A percentile compares a stretch with the other conserved stretches of the same genome.
These are phyloP conservation scores for Hemileccinum rubropunctum DNA, from an alignment of 768 basidiomycete species.

Conservation along the genomic window DNA sequence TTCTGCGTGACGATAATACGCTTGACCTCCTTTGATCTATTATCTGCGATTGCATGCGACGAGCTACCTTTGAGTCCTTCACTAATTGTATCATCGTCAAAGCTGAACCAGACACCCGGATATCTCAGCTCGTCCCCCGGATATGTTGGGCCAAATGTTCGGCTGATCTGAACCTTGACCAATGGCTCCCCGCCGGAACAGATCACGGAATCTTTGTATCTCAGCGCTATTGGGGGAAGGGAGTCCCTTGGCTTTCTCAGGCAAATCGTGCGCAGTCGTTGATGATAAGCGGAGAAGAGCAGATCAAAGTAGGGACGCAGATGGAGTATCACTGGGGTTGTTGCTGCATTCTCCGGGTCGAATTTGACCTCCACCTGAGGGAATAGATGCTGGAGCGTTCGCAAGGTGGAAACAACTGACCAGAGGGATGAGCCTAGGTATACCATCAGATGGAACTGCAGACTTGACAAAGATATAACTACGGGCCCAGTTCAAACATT, in stretches of 20 bases:
- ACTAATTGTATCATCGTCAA: slow-evolving; percentile 66
- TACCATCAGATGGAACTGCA: not conserved
- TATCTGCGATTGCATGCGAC: slow-evolving; percentile 42
- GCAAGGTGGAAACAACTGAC: slow-evolving; percentile 68
- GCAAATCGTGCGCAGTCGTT: slow-evolving; percentile 77
- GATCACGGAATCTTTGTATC: slow-evolving; percentile 63
- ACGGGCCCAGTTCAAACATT: slow-evolving; percentile 69
- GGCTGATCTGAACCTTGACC: slow-evolving; percentile 61
- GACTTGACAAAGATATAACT: not conserved
- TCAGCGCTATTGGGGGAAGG: slow-evolving; percentile 63
- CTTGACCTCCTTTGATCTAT: slow-evolving; percentile 73
- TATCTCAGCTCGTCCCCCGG: slow-evolving; percentile 74
- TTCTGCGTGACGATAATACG: slow-evolving; percentile 73
- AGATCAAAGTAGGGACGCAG: slow-evolving; percentile 80
- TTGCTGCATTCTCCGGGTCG: slow-evolving; percentile 66
- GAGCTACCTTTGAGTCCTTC: slow-evolving; percentile 51
- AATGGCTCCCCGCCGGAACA: slow-evolving; percentile 62
- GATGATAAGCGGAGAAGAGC: slow-evolving; percentile 77
- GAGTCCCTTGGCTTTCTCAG: slow-evolving; percentile 64
- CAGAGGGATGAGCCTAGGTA: slow-evolving; percentile 70
- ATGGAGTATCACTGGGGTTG: slow-evolving; percentile 74
- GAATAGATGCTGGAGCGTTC: slow-evolving; percentile 63
- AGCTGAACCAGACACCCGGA: slow-evolving; percentile 82
- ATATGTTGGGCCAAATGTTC: slow-evolving; percentile 82
- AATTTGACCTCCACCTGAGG: slow-evolving; percentile 85